Conservation (phyloP, 768 basidiomycete species). For the Phanerochaete sordida region DNA sequence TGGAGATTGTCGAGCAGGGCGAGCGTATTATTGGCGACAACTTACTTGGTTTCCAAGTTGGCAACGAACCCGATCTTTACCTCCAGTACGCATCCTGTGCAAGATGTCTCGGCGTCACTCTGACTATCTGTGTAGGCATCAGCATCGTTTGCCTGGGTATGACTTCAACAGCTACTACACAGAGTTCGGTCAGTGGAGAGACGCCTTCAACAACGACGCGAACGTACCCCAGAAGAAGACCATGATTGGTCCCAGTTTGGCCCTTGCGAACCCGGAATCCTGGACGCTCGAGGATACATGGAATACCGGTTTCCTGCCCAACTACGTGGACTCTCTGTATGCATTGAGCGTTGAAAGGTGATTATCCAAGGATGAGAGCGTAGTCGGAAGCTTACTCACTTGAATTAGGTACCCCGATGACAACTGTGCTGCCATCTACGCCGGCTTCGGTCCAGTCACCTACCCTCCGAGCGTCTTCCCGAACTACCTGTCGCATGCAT, state of each 20-base stretch:
- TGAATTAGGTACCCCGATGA: constrained; percentile 49
- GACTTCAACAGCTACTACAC: constrained; percentile 41
- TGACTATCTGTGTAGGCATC: constrained; percentile 23
- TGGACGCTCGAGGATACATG: constrained; percentile 53
- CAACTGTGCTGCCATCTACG: constrained; percentile 54
- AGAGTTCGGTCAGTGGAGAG: constrained; percentile 48
- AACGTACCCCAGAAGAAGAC: constrained; percentile 39
- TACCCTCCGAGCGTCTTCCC: constrained; percentile 48
- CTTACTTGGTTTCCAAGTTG: constrained; percentile 66
- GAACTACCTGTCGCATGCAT: constrained; percentile 56
- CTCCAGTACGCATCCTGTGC: constrained; percentile 27
- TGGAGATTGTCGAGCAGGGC: constrained; percentile 53
- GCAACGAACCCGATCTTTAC: constrained; percentile 81
- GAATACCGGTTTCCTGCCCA: constrained; percentile 46
- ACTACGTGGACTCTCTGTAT: constrained; percentile 38
- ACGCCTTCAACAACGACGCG: constrained; percentile 37
- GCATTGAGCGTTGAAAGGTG: constrained; percentile 57
- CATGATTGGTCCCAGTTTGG: constrained; percentile 64
- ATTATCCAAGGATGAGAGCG: not conserved
- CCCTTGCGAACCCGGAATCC: constrained; percentile 11
- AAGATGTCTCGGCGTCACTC: not conserved
- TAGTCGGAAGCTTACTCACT: not conserved
- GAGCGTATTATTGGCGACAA: constrained; percentile 61
- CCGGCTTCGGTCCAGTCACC: constrained; percentile 34
- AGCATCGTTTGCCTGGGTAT: constrained; percentile 32